Conservation (phyloP, 1,139 yeast genomes). For the Taphrina flavorubra region DNA sequence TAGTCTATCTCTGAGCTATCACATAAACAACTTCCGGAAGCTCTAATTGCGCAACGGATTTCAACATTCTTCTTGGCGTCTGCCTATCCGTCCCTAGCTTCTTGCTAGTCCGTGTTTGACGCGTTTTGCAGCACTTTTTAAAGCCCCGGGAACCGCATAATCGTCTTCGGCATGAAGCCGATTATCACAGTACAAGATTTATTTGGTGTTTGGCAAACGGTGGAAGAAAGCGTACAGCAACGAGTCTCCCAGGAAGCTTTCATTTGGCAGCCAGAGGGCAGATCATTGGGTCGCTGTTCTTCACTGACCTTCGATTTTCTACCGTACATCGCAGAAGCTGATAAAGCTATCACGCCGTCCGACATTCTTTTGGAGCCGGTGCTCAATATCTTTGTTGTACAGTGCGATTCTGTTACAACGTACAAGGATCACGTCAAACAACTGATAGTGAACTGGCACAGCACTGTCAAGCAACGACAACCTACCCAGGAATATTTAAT, state of each 20-base stretch:
- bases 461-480: slow-evolving; percentile 56
- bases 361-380: slow-evolving; percentile 56
- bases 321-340: not conserved
- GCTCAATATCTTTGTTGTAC: slow-evolving; percentile 71
- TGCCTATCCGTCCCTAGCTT: no score
- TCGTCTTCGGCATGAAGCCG: not conserved
- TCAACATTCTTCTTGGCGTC: no score
- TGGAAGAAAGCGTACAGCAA: not conserved
- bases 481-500: slow-evolving; percentile 71
- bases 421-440: slow-evolving; percentile 83
- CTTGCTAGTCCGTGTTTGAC: no score
- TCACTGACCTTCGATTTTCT: not conserved
- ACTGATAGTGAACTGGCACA: slow-evolving; percentile 79
- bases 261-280: slow-evolving; percentile 9
- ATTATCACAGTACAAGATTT: slow-evolving; percentile 16
- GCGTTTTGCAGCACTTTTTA: no score
- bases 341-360: not conserved
- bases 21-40: no score
- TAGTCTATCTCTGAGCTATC: no score
- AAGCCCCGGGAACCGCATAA: not conserved
- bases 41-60: no score
- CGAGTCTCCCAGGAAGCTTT: slow-evolving; percentile 3
- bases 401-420: slow-evolving; percentile 68
- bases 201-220: slow-evolving; percentile 13
- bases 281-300: not conserved